Conservation (phyloP, 1,139 yeast species). For the Diutina sp. region DNA sequence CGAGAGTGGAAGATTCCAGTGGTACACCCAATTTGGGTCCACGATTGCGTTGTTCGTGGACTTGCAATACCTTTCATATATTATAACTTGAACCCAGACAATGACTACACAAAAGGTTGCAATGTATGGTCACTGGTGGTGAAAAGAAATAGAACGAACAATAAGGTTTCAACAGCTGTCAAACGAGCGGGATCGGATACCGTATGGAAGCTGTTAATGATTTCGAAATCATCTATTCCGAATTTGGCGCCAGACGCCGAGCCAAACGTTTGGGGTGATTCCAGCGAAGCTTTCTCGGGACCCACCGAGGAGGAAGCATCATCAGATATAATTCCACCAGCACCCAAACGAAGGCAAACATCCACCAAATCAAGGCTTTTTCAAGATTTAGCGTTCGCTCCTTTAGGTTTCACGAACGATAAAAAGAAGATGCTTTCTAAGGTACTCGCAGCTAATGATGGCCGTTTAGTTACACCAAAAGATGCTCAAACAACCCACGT, state of each 20-base stretch:
- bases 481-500: conserved; percentile 17
- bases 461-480: not conserved
- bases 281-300: not conserved
- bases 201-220: not conserved
- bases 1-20: conserved; percentile 55
- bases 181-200: not conserved
- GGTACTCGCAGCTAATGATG: not conserved
- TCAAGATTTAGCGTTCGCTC: not conserved
- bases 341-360: not conserved
- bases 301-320: too few species aligned
- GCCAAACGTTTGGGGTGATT: not conserved
- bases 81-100: conserved; percentile 19
- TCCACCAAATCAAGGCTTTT: not conserved
- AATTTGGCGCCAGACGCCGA: not conserved
- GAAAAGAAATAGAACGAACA: not conserved
- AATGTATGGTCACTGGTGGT: conserved; percentile 32
- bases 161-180: not conserved
- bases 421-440: not conserved
- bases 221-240: not conserved
- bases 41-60: conserved; percentile 47
- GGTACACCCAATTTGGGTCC: conserved; percentile 66
- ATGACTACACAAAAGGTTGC: conserved; percentile 36
- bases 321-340: not conserved
- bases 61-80: conserved; percentile 41
- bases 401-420: not conserved